These are phyloP conservation scores for Candida suzukii DNA, from an alignment of 805 yeast genomes.

Conservation along the genomic window DNA sequence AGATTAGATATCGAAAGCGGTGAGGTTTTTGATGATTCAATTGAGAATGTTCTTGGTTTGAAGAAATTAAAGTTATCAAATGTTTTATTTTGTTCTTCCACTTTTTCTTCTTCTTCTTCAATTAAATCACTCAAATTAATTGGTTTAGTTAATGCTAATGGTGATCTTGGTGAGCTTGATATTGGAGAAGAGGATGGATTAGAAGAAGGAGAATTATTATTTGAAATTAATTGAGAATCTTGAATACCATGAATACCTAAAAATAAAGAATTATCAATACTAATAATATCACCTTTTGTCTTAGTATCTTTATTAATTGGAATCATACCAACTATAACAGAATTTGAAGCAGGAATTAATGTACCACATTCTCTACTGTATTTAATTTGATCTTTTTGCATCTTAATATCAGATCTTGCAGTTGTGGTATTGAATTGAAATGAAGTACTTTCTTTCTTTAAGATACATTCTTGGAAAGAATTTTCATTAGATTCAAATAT, in stretches of 20 bases:
- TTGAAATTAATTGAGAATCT: not conserved
- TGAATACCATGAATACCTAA: constrained; percentile 43
- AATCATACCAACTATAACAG: constrained; percentile 39
- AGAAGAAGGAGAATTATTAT: too few species aligned
- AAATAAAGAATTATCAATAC: constrained; percentile 48
- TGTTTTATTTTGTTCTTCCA: not conserved
- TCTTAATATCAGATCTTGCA: not conserved
- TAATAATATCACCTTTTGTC: constrained; percentile 28
- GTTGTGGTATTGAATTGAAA: not conserved
- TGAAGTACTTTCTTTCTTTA: constrained; percentile 7
- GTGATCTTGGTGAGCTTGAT: not conserved
- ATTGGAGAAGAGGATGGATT: too few species aligned
- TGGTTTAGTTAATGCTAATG: not conserved
- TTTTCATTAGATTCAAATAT: constrained; percentile 13
- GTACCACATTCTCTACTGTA: constrained; percentile 45
- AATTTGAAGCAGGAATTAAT: constrained; percentile 51
- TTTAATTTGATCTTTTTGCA: not conserved
- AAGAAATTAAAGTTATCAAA: too few species aligned
- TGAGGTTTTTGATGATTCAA: too few species aligned
- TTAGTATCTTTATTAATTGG: constrained; percentile 26
- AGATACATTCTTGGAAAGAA: constrained; percentile 8
- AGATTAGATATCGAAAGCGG: too few species aligned
- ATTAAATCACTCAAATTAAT: not conserved
- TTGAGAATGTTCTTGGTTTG: too few species aligned
- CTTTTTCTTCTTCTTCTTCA: not conserved